Percentiles rank a stretch among this genome's conserved stretches.
Conservation (phyloP, 371 early-diverging fungal species). For the Rhizopus arrhizus region DNA sequence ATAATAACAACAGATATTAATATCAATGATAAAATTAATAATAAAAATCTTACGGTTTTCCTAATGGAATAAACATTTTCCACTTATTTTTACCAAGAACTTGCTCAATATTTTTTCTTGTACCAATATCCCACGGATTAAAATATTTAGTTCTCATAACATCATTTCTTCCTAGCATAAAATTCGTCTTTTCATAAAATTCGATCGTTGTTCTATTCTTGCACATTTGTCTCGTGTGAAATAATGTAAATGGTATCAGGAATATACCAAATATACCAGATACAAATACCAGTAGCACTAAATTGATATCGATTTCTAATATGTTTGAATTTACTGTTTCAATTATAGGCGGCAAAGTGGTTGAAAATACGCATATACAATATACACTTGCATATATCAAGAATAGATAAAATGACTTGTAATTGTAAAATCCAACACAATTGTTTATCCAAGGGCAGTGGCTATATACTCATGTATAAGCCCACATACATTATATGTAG, state of each 20-base stretch:
- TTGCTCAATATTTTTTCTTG: slow-evolving; percentile 54
- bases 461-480: slow-evolving; percentile 20
- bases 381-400: slow-evolving; percentile 56
- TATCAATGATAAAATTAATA: too few relatives aligned
- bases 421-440: slow-evolving; percentile 72
- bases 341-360: slow-evolving; percentile 40
- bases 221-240: slow-evolving; percentile 59
- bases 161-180: slow-evolving; percentile 41
- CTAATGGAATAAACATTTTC: slow-evolving; percentile 65
- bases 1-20: neutral
- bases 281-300: slow-evolving; percentile 52
- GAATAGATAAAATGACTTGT: slow-evolving; percentile 72
- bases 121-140: slow-evolving; percentile 68
- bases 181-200: slow-evolving; percentile 59
- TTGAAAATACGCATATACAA: slow-evolving; percentile 53
- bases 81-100: slow-evolving; percentile 56
- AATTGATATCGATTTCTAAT: slow-evolving; percentile 40
- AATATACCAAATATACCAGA: slow-evolving; percentile 64
- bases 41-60: slow-evolving; percentile 45
- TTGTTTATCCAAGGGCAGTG: slow-evolving; percentile 74
- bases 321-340: slow-evolving; percentile 39
- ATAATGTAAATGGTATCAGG: slow-evolving; percentile 55
- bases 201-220: slow-evolving; percentile 73
- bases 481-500: neutral
- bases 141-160: slow-evolving; percentile 50